Percentiles rank a stretch among this genome's conserved stretches.
Evolutionary conservation across 1,284 basidiomycete species (phyloP).

Genomic region (Pseudozyma hubeiensis): DNA sequence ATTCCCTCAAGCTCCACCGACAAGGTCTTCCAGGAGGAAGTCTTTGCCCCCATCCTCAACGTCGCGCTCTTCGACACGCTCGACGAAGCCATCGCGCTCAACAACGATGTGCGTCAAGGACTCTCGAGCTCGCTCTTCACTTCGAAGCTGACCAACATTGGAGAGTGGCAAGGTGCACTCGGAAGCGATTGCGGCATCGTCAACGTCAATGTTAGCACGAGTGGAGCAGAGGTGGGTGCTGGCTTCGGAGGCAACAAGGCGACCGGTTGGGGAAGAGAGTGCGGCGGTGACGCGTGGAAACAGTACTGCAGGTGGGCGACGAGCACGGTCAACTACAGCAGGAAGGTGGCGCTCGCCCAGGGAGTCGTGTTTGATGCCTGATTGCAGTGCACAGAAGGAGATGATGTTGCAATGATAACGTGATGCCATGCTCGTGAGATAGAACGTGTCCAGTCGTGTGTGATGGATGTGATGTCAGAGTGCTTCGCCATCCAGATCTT

Average conservation of each 20-base stretch:
- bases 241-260: constrained; percentile 94
- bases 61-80: constrained; percentile 89
- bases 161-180: constrained; percentile 51
- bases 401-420: background rate
- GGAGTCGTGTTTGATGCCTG: constrained; percentile 80
- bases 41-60: constrained; percentile 87
- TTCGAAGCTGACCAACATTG: constrained; percentile 50
- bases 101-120: constrained; percentile 90
- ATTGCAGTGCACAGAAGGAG: background rate
- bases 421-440: background rate
- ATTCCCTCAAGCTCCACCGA: constrained; percentile 74
- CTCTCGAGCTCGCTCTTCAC: constrained; percentile 92
- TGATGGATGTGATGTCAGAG: constrained; percentile 12
- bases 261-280: constrained; percentile 88
- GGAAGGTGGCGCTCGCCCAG: constrained; percentile 87
- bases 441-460: background rate
- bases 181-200: constrained; percentile 60
- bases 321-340: constrained; percentile 92
- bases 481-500: constrained; percentile 40
- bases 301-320: constrained; percentile 76
- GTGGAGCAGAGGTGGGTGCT: constrained; percentile 90
- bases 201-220: constrained; percentile 78
- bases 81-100: constrained; percentile 89
- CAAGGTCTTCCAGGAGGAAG: constrained; percentile 82
- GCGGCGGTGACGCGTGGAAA: constrained; percentile 96